Evolutionary conservation across 2,329 filamentous ascomycete species (phyloP), one percentile per base, ranked within the genome.

Genomic region (Neonectria faginata): DNA sequence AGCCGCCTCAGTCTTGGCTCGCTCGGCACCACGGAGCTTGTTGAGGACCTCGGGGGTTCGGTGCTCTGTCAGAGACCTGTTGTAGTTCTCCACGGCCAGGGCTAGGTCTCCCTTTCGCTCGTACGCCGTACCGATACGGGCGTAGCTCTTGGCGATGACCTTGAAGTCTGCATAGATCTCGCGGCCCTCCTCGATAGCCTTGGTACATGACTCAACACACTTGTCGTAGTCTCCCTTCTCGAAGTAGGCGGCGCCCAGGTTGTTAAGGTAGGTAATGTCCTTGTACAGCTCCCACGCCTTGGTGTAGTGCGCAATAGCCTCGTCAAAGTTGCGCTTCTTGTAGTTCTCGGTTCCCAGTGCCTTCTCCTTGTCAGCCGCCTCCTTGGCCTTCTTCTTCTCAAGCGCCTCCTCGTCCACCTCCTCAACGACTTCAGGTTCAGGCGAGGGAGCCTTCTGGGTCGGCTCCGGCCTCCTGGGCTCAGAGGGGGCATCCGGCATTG

Each of bases 241-340:
- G 74, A 94, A 98, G 75, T 97, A 89, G 65, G 95, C 96, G 3
- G 96, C 96, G 65, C 94, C 93, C 33, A 97, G 87, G 82, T 99
- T 99, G 84, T 97, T 99, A 65, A 98, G 86, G 82, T 99, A 99
- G 16, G 95, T 96, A 75, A 99, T 97, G 75, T 99, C 96, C 85
- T 97, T 96, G 88, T 93, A 86, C 42, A 92, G 81, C 64, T 97
- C 94, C 96, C 96, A 99, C 0, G 96, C 96, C 79, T 97, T 97
- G 78, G 80, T 88, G 85, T 99, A 99, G 83, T 99, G 93, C 77
- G 90, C 89, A 74, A 99, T 97, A 55, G 96, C 96, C 76, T 92
- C 89, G 74, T 98, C 96, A 72, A 99, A 97, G 77, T 97, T 90
- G 72, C 93, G 91, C 88, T 98, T 98, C 90, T 99, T 99, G 87